Evolutionary conservation across 306 rosid species (phyloP).

Genomic region (Vigna reflexopilosa): DNA sequence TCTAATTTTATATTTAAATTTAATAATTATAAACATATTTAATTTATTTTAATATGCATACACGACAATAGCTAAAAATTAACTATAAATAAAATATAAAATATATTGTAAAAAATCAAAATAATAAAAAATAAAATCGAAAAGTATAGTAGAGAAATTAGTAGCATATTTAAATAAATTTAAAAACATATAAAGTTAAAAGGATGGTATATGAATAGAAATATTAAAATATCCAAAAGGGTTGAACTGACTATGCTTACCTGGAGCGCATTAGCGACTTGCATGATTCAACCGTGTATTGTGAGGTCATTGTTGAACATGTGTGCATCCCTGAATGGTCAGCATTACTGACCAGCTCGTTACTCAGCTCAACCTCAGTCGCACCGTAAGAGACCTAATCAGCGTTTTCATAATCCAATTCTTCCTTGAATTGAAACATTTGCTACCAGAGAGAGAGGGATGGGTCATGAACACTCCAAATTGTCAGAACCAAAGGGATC

Average conservation of each 20-base stretch:
- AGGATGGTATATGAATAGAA: no score
- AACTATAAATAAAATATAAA: no score
- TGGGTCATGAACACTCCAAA: slow-evolving; percentile 76
- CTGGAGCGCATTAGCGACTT: neutral
- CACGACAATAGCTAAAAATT: no score
- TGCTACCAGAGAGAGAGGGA: slow-evolving; percentile 7
- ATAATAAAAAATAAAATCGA: no score
- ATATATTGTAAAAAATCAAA: no score
- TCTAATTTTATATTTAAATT: no score
- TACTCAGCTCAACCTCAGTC: neutral
- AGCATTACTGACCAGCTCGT: neutral
- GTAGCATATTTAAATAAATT: no score
- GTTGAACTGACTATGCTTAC: neutral
- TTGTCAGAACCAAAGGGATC: slow-evolving; percentile 39
- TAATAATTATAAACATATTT: no score
- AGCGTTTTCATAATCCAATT: neutral
- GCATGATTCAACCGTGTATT: neutral
- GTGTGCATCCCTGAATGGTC: neutral
- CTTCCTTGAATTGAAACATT: neutral
- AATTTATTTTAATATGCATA: no score
- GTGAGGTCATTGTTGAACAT: neutral
- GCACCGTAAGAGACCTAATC: neutral
- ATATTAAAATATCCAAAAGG: neutral
- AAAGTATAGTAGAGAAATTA: no score
- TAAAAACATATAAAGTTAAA: no score